Percentiles rank a stretch among this genome's conserved stretches.
Conservation (phyloP, 495 filamentous ascomycete species). For the Trypethelium eluteriae region DNA sequence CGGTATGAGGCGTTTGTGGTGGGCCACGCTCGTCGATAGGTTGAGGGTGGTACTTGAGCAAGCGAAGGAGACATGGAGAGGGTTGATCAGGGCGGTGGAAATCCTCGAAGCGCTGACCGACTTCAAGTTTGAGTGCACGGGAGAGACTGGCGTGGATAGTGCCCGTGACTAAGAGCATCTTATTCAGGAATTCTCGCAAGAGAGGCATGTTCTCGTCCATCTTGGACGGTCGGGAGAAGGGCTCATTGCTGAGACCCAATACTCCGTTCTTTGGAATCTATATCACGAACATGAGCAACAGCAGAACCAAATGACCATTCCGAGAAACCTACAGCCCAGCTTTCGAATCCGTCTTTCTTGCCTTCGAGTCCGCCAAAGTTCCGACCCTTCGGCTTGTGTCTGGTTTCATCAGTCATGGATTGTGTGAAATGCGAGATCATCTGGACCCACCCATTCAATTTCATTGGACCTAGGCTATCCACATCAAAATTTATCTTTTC, state of each 20-base stretch:
- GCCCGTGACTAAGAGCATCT: background rate
- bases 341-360: background rate
- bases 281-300: background rate
- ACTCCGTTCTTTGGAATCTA: background rate
- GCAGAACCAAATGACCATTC: background rate
- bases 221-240: background rate
- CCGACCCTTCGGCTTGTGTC: background rate
- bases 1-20: constrained; percentile 2
- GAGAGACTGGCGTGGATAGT: constrained; percentile 4
- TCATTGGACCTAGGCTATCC: background rate
- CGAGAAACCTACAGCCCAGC: background rate
- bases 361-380: background rate
- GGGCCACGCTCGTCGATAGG: background rate
- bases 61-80: background rate
- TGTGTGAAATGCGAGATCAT: background rate
- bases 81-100: background rate
- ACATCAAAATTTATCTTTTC: background rate
- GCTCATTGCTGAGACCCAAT: background rate
- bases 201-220: background rate
- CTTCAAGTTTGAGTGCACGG: background rate
- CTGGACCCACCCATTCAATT: background rate
- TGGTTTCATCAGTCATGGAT: background rate
- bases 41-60: background rate
- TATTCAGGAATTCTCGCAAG: background rate
- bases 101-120: background rate